Evolutionary conservation across 2,329 filamentous ascomycete genomes (phyloP).

Genomic region (Aulographum hederae): DNA sequence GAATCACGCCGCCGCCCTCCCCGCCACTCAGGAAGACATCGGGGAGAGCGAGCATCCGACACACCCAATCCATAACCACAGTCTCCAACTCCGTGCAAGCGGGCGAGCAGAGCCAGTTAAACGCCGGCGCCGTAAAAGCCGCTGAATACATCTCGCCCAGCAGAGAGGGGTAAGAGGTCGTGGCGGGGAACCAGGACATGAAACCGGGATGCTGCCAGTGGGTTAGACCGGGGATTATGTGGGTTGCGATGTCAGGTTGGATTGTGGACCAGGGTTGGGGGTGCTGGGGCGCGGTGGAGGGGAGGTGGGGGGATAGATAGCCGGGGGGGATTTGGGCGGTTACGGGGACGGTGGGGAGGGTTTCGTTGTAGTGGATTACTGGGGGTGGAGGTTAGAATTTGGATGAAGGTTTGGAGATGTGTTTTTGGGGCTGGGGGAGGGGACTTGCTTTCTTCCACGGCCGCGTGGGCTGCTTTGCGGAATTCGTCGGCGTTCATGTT

Average conservation of each 20-base stretch:
- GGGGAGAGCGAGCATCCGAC: constrained; percentile 55
- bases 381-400: constrained; percentile 2
- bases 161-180: constrained; percentile 65
- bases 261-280: constrained; percentile 64
- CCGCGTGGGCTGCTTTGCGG: constrained; percentile 53
- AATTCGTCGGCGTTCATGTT: constrained; percentile 79
- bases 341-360: constrained; percentile 49
- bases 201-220: constrained; percentile 93
- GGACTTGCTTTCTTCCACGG: constrained; percentile 62
- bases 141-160: constrained; percentile 85
- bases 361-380: constrained; percentile 77
- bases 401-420: constrained; percentile 1
- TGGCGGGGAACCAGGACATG: constrained; percentile 87
- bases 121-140: constrained; percentile 75
- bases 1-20: constrained; percentile 79
- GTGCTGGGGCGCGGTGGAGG: constrained; percentile 41
- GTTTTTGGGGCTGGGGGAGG: background rate
- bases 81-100: constrained; percentile 89
- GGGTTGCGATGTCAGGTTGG: constrained; percentile 62
- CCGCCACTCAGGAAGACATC: constrained; percentile 55
- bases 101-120: constrained; percentile 94
- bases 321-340: constrained; percentile 66
- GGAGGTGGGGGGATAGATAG: constrained; percentile 67
- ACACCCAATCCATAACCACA: constrained; percentile 81
- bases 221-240: constrained; percentile 82